These are phyloP conservation scores for Phytophthora meadii DNA, from an alignment of 352 stramenopile genomes.

Conservation along the genomic window DNA sequence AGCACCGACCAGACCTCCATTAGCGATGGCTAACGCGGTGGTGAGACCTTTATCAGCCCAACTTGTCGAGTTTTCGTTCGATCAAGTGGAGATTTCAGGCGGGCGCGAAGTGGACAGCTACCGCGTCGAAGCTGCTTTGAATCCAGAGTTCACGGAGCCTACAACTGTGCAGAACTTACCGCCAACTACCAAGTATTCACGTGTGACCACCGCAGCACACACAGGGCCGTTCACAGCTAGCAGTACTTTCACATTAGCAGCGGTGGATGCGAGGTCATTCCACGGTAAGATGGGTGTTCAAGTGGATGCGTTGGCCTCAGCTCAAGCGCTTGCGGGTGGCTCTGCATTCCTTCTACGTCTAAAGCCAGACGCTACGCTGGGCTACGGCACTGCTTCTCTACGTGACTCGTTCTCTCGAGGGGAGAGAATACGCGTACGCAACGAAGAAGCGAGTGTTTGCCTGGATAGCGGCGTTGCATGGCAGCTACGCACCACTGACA, in stretches of 20 bases:
- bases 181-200: slow-evolving; percentile 54
- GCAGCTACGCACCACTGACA: slow-evolving; percentile 37
- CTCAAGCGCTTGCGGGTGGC: slow-evolving; percentile 30
- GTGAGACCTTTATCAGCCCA: slow-evolving; percentile 43
- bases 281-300: slow-evolving; percentile 54
- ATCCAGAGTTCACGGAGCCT: slow-evolving; percentile 15
- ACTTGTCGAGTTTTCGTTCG: slow-evolving; percentile 61
- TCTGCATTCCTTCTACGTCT: slow-evolving; percentile 64
- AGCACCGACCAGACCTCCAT: slow-evolving; percentile 59
- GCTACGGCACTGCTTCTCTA: slow-evolving; percentile 48
- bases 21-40: slow-evolving; percentile 55
- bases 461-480: slow-evolving; percentile 66
- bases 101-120: slow-evolving; percentile 67
- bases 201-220: slow-evolving; percentile 73
- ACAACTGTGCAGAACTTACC: slow-evolving; percentile 29
- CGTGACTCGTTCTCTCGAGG: slow-evolving; percentile 57
- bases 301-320: slow-evolving; percentile 56
- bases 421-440: slow-evolving; percentile 68
- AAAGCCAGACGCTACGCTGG: slow-evolving; percentile 37
- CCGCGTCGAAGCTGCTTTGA: slow-evolving; percentile 47
- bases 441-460: slow-evolving; percentile 67
- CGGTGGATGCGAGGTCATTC: slow-evolving; percentile 54
- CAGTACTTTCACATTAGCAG: slow-evolving; percentile 73
- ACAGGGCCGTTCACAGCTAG: slow-evolving; percentile 68
- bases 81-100: slow-evolving; percentile 65